Base-by-base conservation (phyloP, 2,329 filamentous ascomycete species). In the Microcera coccophila region DNA sequence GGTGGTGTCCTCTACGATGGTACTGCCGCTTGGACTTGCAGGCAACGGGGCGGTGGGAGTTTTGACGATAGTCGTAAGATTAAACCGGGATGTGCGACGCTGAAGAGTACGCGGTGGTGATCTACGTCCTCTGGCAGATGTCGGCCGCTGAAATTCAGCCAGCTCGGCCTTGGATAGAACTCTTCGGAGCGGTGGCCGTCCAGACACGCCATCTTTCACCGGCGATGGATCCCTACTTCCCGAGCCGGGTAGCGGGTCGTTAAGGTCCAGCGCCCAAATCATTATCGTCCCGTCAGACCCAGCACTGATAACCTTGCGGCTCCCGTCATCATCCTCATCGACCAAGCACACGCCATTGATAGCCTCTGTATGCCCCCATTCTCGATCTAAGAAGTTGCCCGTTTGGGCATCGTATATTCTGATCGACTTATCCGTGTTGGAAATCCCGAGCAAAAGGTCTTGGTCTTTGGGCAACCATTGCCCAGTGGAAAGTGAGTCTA, bases 351-450 rank as follows among this genome's bases (percentile, higher is more conserved):
- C 81, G 47, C 90, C 90, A 39, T 87, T 95, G 50, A 98, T 89
- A 8, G 90, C 86, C 61, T 96, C 90, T 0, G 90, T 95, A 55
- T 98, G 93, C 1, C 93, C 93, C 80, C 90, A 96, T 67, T 97
- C 93, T 31, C 89, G 82, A 38, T 90, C 86, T 20, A 97, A 69
- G 44, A 98, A 84, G 2, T 72, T 69, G 8, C 91, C 90, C 32
- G 80, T 82, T 48, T 85, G 82, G 21, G 81, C 74, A 53, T 95
- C 87, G 58, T 98, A 98, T 14, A 98, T 71, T 26, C 93, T 78
- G 42, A 98, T 84, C 1, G 93, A 97, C 62, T 97, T 98, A 65
- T 98, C 93, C 1, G 88, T 95, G 55, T 90, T 90, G 8, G 91
- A 96, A 10, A 93, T 78, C n/a, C 89, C 90, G 15, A 93, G 76